phyloP scores from a whole-genome alignment of 2,329 filamentous ascomycete species.

The Fusarium sp. region DNA sequence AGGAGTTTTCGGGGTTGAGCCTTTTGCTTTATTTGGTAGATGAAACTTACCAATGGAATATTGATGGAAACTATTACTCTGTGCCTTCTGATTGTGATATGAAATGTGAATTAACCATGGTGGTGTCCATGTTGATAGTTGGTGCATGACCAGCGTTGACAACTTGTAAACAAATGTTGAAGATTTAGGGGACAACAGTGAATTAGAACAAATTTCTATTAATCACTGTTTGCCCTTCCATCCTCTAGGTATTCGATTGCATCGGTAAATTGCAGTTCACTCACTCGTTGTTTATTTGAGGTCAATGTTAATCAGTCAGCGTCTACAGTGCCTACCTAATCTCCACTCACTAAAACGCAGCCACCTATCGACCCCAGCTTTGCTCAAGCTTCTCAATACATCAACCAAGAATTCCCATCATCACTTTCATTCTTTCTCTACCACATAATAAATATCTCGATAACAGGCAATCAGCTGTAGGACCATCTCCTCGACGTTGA shows the following conservation, averaged over 20 bases:
- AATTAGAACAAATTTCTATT: not conserved
- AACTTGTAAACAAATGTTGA: not conserved
- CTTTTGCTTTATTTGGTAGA: constrained; percentile 34
- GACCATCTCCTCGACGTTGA: not conserved
- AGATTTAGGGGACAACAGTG: too few species aligned
- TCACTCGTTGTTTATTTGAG: too few species aligned
- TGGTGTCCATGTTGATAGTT: not conserved
- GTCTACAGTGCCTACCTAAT: constrained; percentile 1
- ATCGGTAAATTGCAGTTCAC: too few species aligned
- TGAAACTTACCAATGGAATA: constrained; percentile 27
- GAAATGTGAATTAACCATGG: not conserved
- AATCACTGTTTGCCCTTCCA: not conserved
- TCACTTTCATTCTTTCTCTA: not conserved
- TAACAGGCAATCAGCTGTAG: not conserved
- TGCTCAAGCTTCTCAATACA: not conserved
- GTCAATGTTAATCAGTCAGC: not conserved
- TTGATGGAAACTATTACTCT: constrained; percentile 17
- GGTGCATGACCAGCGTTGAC: not conserved
- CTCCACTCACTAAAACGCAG: constrained; percentile 12
- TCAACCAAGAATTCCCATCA: not conserved
- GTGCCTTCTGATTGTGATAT: not conserved
- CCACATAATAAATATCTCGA: not conserved
- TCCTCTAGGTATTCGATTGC: too few species aligned
- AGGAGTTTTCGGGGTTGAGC: constrained; percentile 33
- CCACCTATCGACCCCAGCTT: not conserved